phyloP scores from a whole-genome alignment of 805 yeast genomes.

The Candida sanyiensis region DNA sequence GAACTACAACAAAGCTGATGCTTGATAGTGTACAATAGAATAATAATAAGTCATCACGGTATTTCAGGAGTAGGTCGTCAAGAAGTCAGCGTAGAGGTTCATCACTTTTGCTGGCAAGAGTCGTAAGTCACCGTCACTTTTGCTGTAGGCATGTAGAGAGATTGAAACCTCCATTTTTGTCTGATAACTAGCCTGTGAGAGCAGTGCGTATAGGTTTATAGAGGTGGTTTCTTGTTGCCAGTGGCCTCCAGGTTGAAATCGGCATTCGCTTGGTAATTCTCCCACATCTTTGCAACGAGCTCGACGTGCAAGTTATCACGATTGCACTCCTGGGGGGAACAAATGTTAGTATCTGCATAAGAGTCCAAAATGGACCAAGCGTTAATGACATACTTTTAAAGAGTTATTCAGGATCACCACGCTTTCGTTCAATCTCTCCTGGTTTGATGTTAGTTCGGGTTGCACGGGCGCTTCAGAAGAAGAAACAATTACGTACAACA shows the following conservation, averaged over 20 bases:
- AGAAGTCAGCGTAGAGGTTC: too few species aligned
- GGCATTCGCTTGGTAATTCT: slow-evolving; percentile 63
- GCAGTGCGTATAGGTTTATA: slow-evolving; percentile 20
- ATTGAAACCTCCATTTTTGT: too few species aligned
- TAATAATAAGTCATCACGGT: too few species aligned
- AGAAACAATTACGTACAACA: slow-evolving; percentile 68
- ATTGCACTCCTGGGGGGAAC: slow-evolving; percentile 44
- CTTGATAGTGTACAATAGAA: too few species aligned
- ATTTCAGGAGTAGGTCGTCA: too few species aligned
- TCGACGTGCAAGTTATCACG: slow-evolving; percentile 64
- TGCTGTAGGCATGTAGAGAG: too few species aligned
- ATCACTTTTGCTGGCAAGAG: too few species aligned
- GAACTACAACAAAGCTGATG: too few species aligned
- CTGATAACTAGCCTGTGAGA: too few species aligned
- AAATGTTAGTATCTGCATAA: background rate
- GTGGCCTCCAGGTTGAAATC: slow-evolving; percentile 66
- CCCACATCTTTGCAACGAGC: slow-evolving; percentile 73
- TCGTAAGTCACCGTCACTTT: background rate
- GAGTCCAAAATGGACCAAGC: background rate
- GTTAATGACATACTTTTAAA: slow-evolving; percentile 34
- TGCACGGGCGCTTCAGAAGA: too few species aligned
- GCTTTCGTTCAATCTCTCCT: slow-evolving; percentile 71
- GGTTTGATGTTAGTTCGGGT: slow-evolving; percentile 3
- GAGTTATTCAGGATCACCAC: slow-evolving; percentile 57
- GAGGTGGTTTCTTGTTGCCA: slow-evolving; percentile 52